A percentile compares a stretch with the other conserved stretches of the same genome.
phyloP scores from a whole-genome alignment of 108 stramenopile species.

The Cyclotella baltica region DNA sequence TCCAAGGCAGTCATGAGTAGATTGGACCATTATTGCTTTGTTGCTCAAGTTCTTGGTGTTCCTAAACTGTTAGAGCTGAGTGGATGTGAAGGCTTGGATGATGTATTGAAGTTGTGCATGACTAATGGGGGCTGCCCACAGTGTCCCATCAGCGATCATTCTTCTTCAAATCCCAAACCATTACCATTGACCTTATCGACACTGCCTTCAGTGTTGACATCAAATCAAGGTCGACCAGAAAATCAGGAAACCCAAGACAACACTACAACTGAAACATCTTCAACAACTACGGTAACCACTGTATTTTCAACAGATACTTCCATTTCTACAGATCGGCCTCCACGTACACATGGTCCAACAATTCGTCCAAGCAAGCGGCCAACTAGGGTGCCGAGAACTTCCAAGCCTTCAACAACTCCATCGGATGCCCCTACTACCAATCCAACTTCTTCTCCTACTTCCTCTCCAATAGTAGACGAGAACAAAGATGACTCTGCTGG shows the following conservation, averaged over 20 bases:
- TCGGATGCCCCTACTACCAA: background rate
- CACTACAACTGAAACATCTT: background rate
- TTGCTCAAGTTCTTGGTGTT: conserved; percentile 28
- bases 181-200: conserved; percentile 7
- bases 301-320: background rate
- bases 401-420: background rate
- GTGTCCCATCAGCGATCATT: too few relatives aligned
- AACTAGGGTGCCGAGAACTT: conserved; percentile 1
- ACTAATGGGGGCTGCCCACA: conserved; percentile 31
- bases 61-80: conserved; percentile 23
- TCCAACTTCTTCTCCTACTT: background rate
- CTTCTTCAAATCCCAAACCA: conserved; percentile 13
- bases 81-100: conserved; percentile 32
- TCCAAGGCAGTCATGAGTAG: conserved; percentile 11
- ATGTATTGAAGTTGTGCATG: conserved; percentile 19
- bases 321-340: conserved; percentile 1
- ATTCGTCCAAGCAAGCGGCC: conserved; percentile 4
- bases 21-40: conserved; percentile 43
- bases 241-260: background rate
- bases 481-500: background rate
- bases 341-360: background rate
- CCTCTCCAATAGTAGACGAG: background rate
- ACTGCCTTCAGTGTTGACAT: too few relatives aligned
- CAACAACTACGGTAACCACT: background rate
- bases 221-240: background rate